Evolutionary conservation across 305 asterid genomes (phyloP).

Genomic region (Fraxinus albicans): DNA sequence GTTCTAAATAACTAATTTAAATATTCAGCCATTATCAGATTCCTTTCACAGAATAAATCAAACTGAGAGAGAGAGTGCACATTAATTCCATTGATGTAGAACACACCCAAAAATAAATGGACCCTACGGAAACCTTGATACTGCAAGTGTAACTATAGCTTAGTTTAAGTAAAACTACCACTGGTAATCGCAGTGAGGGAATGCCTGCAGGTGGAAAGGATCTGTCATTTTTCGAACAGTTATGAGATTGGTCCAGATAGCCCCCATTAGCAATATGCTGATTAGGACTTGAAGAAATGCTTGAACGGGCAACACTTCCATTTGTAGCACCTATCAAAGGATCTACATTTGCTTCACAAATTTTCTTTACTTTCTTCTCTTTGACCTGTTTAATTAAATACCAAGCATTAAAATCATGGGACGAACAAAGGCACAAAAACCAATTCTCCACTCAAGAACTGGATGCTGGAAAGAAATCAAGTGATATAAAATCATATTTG

Average conservation of each 20-base stretch:
- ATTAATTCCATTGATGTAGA: not conserved
- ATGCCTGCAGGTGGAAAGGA: conserved; percentile 71
- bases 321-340: conserved; percentile 66
- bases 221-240: conserved; percentile 54
- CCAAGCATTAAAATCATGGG: not conserved
- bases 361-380: conserved; percentile 90
- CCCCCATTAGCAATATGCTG: conserved; percentile 65
- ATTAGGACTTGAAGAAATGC: conserved; percentile 60
- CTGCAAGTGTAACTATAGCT: conserved; percentile 27
- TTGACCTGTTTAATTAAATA: conserved; percentile 62
- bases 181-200: conserved; percentile 74
- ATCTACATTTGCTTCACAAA: conserved; percentile 72
- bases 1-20: conserved; percentile 1
- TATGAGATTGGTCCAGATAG: conserved; percentile 50
- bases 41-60: not conserved
- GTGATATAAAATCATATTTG: conserved; percentile 1
- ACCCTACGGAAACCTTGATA: conserved; percentile 6
- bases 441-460: not conserved
- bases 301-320: conserved; percentile 64
- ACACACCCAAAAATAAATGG: conserved; percentile 4
- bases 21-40: not conserved
- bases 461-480: not conserved
- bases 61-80: not conserved
- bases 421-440: not conserved
- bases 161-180: conserved; percentile 79